A percentile compares a stretch with the other conserved stretches of the same genome.
Evolutionary conservation across 176 grass and related monocot genomes (phyloP).

Genomic region (Hyparrhenia diplandra): DNA sequence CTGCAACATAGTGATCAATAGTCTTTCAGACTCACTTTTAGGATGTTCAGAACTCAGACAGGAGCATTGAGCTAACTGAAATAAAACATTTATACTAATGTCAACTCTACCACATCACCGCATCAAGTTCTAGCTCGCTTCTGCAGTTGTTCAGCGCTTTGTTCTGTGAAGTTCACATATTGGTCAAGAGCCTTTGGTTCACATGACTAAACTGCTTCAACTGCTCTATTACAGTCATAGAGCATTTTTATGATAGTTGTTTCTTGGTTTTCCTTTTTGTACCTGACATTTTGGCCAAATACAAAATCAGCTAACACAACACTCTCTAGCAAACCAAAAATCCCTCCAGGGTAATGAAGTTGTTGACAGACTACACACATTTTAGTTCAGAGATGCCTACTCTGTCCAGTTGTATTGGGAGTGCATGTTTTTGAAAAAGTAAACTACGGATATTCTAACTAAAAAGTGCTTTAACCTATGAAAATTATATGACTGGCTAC

Average conservation of each 20-base stretch:
- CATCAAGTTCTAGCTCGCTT: conserved; percentile 87
- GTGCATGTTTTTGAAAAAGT: background rate
- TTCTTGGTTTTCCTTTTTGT: conserved; percentile 96
- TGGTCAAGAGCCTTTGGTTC: conserved; percentile 98
- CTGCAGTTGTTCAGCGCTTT: conserved; percentile 87
- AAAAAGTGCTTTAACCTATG: background rate
- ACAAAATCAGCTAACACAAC: conserved; percentile 16
- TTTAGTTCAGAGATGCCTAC: background rate
- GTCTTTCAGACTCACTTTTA: conserved; percentile 17
- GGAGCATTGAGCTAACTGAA: background rate
- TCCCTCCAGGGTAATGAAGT: background rate
- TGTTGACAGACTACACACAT: background rate
- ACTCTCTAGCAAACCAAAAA: background rate
- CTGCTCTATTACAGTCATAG: conserved; percentile 84
- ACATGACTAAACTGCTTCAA: conserved; percentile 97
- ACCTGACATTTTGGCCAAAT: conserved; percentile 43
- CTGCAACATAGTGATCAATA: conserved; percentile 37
- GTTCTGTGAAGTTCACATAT: conserved; percentile 99
- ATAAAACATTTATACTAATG: background rate
- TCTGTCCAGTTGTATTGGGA: background rate
- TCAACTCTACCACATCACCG: conserved; percentile 71
- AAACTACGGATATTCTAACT: background rate
- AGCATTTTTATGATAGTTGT: conserved; percentile 89
- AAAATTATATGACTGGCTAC: background rate
- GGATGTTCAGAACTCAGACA: background rate